These are phyloP conservation scores for Inga leiocalycina DNA, from an alignment of 306 rosid genomes.

Conservation along the genomic window DNA sequence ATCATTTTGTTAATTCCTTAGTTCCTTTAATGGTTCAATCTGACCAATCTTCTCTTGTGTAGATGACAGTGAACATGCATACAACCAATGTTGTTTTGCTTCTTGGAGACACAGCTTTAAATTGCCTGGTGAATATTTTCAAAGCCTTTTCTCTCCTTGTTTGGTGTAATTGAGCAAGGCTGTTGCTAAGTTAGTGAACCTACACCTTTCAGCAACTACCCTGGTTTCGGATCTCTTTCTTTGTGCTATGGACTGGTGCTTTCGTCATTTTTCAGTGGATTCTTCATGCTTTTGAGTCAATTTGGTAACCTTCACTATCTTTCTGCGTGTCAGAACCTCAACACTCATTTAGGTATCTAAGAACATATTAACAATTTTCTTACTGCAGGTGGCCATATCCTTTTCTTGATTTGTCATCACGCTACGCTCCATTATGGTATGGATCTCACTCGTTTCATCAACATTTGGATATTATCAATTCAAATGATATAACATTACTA, in stretches of 20 bases:
- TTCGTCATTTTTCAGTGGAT: conserved; percentile 72
- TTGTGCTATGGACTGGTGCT: conserved; percentile 68
- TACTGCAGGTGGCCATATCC: conserved; percentile 88
- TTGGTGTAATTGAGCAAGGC: conserved; percentile 21
- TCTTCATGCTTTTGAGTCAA: conserved; percentile 53
- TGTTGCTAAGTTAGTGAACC: conserved; percentile 35
- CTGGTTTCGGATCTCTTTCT: conserved; percentile 64
- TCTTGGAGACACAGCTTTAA: conserved; percentile 73
- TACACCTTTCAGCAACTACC: conserved; percentile 56
- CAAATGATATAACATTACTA: neutral
- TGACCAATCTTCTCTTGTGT: conserved; percentile 37
- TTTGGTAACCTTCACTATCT: conserved; percentile 49
- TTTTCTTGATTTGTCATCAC: conserved; percentile 76
- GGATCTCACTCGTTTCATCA: conserved; percentile 22
- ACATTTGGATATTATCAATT: conserved; percentile 19
- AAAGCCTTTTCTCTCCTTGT: conserved; percentile 18
- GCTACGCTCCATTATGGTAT: conserved; percentile 74
- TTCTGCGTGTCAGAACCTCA: conserved; percentile 3
- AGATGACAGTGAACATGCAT: conserved; percentile 80
- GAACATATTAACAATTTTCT: conserved; percentile 30
- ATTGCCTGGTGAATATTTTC: conserved; percentile 65
- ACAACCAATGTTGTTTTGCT: conserved; percentile 69
- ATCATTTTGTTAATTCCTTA: too few species aligned
- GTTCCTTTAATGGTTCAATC: conserved; percentile 14
- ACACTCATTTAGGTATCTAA: conserved; percentile 2